A percentile compares a stretch with the other conserved stretches of the same genome.
phyloP scores from a whole-genome alignment of 1,284 basidiomycete genomes.

The Somion occarium region DNA sequence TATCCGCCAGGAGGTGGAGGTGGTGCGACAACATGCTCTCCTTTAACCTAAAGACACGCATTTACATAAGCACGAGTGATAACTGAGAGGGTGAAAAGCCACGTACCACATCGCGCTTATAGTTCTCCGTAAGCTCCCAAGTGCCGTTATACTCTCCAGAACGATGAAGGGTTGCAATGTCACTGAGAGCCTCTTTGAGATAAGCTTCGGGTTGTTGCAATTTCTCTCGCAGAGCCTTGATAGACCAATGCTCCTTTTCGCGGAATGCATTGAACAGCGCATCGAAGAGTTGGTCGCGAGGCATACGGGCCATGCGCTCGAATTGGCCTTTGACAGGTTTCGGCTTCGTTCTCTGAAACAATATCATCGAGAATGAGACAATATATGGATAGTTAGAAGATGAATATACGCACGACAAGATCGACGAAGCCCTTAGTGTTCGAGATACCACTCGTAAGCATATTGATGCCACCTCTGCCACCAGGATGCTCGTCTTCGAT shows the following conservation, averaged over 20 bases:
- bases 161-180: conserved; percentile 79
- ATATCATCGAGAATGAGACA: background rate
- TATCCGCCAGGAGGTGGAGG: conserved; percentile 13
- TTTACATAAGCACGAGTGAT: conserved; percentile 1
- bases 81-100: background rate
- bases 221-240: conserved; percentile 74
- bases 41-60: conserved; percentile 42
- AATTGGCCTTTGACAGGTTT: conserved; percentile 66
- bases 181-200: conserved; percentile 81
- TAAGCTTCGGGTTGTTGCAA: conserved; percentile 92
- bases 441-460: conserved; percentile 38
- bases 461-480: conserved; percentile 64
- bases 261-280: conserved; percentile 79
- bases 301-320: conserved; percentile 88
- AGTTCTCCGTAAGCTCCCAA: conserved; percentile 68
- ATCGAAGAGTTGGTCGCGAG: conserved; percentile 86
- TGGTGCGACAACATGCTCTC: conserved; percentile 46
- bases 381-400: background rate
- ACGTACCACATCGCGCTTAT: conserved; percentile 55
- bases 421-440: conserved; percentile 42
- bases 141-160: conserved; percentile 71
- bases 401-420: conserved; percentile 47
- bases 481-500: conserved; percentile 55
- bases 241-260: conserved; percentile 78
- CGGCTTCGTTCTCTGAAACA: conserved; percentile 51